Evolutionary conservation across 2,329 filamentous ascomycete genomes (phyloP), one percentile per base, ranked within the genome.

Genomic region (Penicillium sp.): DNA sequence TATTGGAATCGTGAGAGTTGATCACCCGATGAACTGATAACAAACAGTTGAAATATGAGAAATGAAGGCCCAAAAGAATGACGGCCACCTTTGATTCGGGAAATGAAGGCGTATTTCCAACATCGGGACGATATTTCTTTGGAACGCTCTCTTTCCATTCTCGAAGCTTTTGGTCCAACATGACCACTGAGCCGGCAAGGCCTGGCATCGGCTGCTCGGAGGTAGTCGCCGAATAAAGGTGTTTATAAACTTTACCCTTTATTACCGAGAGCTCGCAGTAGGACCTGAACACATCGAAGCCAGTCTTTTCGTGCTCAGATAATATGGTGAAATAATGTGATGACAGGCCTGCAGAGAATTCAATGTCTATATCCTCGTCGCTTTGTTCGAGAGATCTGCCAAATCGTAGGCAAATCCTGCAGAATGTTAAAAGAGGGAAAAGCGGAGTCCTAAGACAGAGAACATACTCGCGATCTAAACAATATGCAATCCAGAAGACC

Each of bases 31-130:
- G 36, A 17, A 40, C 23, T 26, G 36, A 40, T 13, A 40, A 12
- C 7, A 40, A 17, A 40, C 36, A 40, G 7, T 40, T 40, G 36
- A 40, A 40, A 26, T 40, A 40, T 15, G 36, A 40, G 7, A 40
- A 40, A 13, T 40, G 36, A 6, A 40, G 36, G 10, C 36, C 17
- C 13, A 40, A 21, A 40, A 40, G 23, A 9, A 40, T 5, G 2
- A 40, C 2, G n/a, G 21, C 6, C 2, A 20, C 21, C 7, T 17
- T 40, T 7, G 36, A 40, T 5, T 17, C 12, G 9, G 36, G 18
- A 9, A 40, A 40, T 6, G 36, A 40, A 40, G 13, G 21, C 10
- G 23, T 17, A 15, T 26, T 21, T 17, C 26, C 12, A 26, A 40
- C 36, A n/a, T 40, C 36, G 9, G 36, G 36, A 12, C 36, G 9